A percentile compares a stretch with the other conserved stretches of the same genome.
Conservation (phyloP, 2,329 filamentous ascomycete genomes). For the Penicillium verrucosum region DNA sequence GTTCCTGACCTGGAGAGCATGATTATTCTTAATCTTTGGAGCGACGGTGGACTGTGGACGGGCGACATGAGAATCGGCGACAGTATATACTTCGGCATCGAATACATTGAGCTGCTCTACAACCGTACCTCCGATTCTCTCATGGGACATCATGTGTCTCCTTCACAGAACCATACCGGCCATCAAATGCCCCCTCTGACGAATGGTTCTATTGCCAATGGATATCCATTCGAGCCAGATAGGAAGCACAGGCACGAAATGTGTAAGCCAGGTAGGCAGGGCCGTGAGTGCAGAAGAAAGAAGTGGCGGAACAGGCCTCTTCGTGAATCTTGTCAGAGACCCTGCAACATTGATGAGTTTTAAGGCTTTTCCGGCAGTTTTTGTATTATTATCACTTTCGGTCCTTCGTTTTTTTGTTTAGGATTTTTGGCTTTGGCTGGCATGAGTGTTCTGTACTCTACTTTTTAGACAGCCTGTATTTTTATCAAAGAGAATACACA, state of each 20-base stretch:
- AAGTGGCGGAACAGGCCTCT: conserved; percentile 1
- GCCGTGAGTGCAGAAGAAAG: conserved; percentile 4
- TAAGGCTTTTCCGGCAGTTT: background rate
- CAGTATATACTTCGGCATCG: conserved; percentile 39
- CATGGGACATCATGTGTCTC: background rate
- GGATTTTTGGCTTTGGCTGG: background rate
- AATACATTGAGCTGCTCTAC: conserved; percentile 44
- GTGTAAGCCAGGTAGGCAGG: conserved; percentile 4
- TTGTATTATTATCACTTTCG: background rate
- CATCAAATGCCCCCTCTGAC: conserved; percentile 1
- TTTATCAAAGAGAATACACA: background rate
- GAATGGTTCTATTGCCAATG: background rate
- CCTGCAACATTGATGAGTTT: conserved; percentile 4
- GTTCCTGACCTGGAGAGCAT: conserved; percentile 39
- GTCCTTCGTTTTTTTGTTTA: background rate
- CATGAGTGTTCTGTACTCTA: background rate
- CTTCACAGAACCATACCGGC: conserved; percentile 14
- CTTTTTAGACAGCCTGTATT: background rate
- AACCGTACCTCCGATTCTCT: conserved; percentile 30
- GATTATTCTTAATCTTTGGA: conserved; percentile 44
- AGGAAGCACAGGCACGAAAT: background rate
- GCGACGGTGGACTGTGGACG: conserved; percentile 42
- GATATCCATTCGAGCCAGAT: background rate
- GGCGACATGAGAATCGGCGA: conserved; percentile 40
- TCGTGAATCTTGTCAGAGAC: background rate